Base-by-base conservation (phyloP, 1,284 basidiomycete genomes). In the Naganishia albida region DNA sequence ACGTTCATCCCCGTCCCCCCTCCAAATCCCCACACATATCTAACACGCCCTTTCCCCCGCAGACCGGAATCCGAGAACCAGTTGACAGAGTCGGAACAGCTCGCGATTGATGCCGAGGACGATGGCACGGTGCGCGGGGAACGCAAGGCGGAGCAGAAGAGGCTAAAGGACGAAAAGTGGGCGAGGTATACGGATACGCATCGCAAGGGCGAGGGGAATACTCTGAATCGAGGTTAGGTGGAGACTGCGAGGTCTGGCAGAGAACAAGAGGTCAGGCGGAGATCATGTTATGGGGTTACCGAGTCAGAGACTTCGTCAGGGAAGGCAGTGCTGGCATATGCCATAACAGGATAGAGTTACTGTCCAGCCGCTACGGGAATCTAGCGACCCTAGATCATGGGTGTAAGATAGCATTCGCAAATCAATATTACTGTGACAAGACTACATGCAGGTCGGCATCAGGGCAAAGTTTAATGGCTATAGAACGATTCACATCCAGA, bases 151-250 rank as follows among this genome's bases (percentile, higher is more conserved):
- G 93, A 96, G 76, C 82, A 86, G 74, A 88, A 89, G 78, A 80
- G 91, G 52, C 81, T 83, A 71, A 89, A 92, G 75, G 89, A 93
- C 68, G 92, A 94, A 75, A 86, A 86, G 28, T 95, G 93, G 93
- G 90, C 91, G 13, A 80, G 79, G 67, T 95, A 85, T 72, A 91
- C 89, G 7, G 92, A 94, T 65, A 83, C 81, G 20, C 87, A 94
- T 77, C 85, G 87, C 12, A 86, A 83, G 71, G 94, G 93, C 0
- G 88, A 88, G 18, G 94, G 94, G 3, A 97, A 97, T 76, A 94
- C 89, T 2, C 93, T 95, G 90, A 97, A 96, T 77, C 84, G 91
- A 64, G 93, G 93, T 64, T 94, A 52, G 52, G 23, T 38, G 20
- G 46, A 7, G 46, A 20, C 1, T 20, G n/a, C 20, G n/a, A 7